These are phyloP conservation scores for Zarea fungicola DNA, from an alignment of 2,329 filamentous ascomycete species.

Conservation along the genomic window DNA sequence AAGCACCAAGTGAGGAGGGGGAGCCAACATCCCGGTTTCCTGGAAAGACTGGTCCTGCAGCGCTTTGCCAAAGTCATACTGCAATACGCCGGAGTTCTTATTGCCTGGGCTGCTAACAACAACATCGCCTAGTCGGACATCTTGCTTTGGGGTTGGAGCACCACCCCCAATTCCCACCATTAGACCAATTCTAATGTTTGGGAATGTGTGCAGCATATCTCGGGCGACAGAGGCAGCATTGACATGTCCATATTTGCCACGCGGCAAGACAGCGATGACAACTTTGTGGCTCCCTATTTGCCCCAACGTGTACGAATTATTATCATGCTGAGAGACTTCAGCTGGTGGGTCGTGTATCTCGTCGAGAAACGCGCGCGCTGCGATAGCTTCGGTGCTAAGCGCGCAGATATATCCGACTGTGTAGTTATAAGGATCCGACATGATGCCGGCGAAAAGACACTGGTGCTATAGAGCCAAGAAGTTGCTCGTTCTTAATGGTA, in stretches of 20 bases:
- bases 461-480: no score
- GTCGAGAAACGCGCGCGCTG: constrained; percentile 19
- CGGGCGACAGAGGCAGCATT: background rate
- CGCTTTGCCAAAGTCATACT: constrained; percentile 13
- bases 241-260: constrained; percentile 19
- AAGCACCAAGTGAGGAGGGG: constrained; percentile 2
- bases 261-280: constrained; percentile 24
- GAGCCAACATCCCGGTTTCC: constrained; percentile 3
- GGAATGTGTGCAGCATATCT: background rate
- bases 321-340: constrained; percentile 13
- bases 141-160: constrained; percentile 4
- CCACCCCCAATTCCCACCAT: constrained; percentile 17
- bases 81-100: background rate
- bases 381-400: constrained; percentile 17
- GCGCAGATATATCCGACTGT: constrained; percentile 25
- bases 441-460: no score
- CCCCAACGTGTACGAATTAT: constrained; percentile 23
- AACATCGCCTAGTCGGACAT: constrained; percentile 15
- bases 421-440: no score
- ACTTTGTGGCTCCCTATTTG: constrained; percentile 24
- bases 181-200: constrained; percentile 4
- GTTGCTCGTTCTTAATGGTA: no score
- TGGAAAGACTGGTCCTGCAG: constrained; percentile 4
- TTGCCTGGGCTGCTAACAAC: constrained; percentile 6
- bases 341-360: constrained; percentile 13